Base-by-base conservation (phyloP, 2,329 filamentous ascomycete species). In the Colletotrichum melonis region DNA sequence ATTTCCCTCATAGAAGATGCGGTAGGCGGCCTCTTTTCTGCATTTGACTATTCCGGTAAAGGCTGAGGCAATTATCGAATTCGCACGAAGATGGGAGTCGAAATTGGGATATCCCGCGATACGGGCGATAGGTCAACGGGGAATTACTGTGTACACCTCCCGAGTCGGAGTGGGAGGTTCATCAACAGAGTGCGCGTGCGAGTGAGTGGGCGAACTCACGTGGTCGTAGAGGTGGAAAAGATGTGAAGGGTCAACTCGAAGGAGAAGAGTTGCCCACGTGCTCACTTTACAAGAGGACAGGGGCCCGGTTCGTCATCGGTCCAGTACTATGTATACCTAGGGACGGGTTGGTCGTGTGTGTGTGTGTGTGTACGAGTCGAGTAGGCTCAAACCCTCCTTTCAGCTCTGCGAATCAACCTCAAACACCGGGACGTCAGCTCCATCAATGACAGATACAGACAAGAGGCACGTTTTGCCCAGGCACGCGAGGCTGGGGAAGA, bases 191-290 rank as follows among this genome's bases (percentile, higher is more conserved):
- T 26, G 49, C 57, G 42, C 35, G 59, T 42, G 49, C 57, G 42
- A 46, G 59, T 8, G 28, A 55, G 14, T 16, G 66, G 19, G 42
- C 9, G 42, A 19, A 30, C 28, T 7, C n/a, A 16, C 14, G 5
- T 35, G 28, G 32, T 30, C 24, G n/a, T 30, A 24, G 22, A 24
- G 4, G 32, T 30, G 12, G 28, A 9, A 30, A 24, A 24, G 19
- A 5, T 28, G 24, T 6, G 14, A 6, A 55, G 35, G 35, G 35
- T 1, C 12, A 38, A 16, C 14, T 38, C 5, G 38, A 42, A 16
- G 16, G 14, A 42, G 7, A 42, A 7, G 19, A 70, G 35, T 52
- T 49, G 60, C 66, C 66, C 70, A 70, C 70, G 66, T 73, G 70
- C 70, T 73, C 66, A 64, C 46, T 64, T 32, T 55, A 49, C 52